These are phyloP conservation scores for Claviceps fusiformis DNA, from an alignment of 2,329 filamentous ascomycete genomes.

Conservation along the genomic window DNA sequence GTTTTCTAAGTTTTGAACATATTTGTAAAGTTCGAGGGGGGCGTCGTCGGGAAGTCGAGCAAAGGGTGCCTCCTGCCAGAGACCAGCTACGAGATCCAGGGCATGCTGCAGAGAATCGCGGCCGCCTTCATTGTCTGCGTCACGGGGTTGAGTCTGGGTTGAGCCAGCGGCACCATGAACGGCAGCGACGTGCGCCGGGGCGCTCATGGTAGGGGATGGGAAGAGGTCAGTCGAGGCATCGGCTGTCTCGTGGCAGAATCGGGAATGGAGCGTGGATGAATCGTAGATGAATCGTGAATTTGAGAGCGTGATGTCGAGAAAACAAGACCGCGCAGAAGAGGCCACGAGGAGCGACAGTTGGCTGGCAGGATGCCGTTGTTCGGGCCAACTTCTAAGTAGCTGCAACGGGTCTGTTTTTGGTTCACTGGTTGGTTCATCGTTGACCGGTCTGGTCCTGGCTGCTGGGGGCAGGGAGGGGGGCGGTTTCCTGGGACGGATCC, in stretches of 20 bases:
- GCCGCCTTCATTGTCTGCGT: background rate
- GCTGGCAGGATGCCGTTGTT: background rate
- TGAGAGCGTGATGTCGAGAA: background rate
- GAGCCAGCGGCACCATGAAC: constrained; percentile 4
- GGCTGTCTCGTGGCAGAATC: background rate
- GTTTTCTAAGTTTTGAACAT: constrained; percentile 46
- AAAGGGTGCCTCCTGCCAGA: constrained; percentile 50
- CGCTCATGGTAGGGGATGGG: constrained; percentile 6
- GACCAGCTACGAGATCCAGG: constrained; percentile 37
- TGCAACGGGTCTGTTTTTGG: background rate
- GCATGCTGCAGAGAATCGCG: constrained; percentile 17
- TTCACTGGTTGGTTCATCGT: background rate
- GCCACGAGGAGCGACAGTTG: background rate
- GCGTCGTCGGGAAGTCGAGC: constrained; percentile 46
- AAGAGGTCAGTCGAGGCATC: constrained; percentile 3
- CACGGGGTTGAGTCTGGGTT: background rate
- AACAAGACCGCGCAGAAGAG: background rate
- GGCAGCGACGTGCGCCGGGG: constrained; percentile 5
- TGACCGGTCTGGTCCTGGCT: background rate
- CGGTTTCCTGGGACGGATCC: too few relatives aligned
- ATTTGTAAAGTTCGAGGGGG: constrained; percentile 40
- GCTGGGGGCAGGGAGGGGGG: too few relatives aligned
- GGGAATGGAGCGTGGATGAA: too few relatives aligned
- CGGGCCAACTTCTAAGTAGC: background rate
- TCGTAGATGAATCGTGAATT: background rate